phyloP scores from a whole-genome alignment of 805 yeast genomes.

The Ascoidea rubescens region DNA sequence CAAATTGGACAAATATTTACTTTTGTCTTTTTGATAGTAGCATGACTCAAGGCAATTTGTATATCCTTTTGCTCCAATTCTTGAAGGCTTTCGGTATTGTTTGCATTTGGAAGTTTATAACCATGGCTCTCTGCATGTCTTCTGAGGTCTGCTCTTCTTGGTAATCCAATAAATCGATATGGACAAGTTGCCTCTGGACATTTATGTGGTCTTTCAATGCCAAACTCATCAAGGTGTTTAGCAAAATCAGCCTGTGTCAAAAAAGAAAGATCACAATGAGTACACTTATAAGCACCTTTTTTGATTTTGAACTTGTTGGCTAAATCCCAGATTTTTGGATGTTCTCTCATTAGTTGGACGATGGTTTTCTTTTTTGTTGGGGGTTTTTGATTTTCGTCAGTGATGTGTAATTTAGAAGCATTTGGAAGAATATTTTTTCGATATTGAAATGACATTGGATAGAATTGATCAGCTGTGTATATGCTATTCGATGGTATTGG shows the following conservation, averaged over 20 bases:
- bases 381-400: no score
- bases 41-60: no score
- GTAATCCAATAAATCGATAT: not conserved
- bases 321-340: slow-evolving; percentile 16
- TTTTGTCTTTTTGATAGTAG: no score
- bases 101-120: not conserved
- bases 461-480: no score
- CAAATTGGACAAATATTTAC: not conserved
- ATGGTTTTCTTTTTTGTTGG: not conserved
- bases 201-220: slow-evolving; percentile 12
- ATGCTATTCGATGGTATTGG: no score
- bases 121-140: not conserved
- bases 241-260: slow-evolving; percentile 24
- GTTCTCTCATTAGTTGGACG: slow-evolving; percentile 16
- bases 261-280: slow-evolving; percentile 30
- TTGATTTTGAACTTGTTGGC: slow-evolving; percentile 19
- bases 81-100: not conserved
- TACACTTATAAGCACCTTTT: slow-evolving; percentile 31
- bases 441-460: no score
- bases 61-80: no score
- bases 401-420: no score
- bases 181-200: not conserved
- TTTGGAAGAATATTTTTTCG: no score
- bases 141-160: not conserved
- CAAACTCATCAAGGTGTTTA: slow-evolving; percentile 27